Conservation (phyloP, 352 stramenopile genomes). For the Globisporangium parvum region DNA sequence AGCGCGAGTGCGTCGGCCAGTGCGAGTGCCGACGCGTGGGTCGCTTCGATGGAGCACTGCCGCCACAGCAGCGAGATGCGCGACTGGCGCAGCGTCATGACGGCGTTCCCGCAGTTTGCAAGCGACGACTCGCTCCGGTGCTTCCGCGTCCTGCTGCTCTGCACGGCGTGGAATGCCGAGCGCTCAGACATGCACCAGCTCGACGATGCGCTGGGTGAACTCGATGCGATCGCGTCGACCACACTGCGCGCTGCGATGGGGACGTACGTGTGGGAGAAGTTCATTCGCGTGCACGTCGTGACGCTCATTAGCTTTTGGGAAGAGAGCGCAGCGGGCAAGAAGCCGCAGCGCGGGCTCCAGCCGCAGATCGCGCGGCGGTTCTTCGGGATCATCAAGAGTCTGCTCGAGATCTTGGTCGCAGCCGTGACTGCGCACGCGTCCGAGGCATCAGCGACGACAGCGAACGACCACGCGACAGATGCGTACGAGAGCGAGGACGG, state of each 20-base stretch:
- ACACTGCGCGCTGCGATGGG: constrained; percentile 56
- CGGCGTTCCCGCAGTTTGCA: constrained; percentile 55
- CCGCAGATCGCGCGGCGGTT: constrained; percentile 71
- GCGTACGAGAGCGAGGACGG: constrained; percentile 8
- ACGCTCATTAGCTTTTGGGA: constrained; percentile 82
- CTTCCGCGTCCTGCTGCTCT: constrained; percentile 60
- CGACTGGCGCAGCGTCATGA: constrained; percentile 48
- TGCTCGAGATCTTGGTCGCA: constrained; percentile 39
- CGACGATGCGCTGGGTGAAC: constrained; percentile 60
- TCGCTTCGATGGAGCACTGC: constrained; percentile 58
- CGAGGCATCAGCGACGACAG: background rate
- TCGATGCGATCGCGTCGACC: constrained; percentile 36
- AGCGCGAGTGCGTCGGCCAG: constrained; percentile 9
- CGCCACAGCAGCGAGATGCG: constrained; percentile 59
- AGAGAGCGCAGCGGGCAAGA: constrained; percentile 59
- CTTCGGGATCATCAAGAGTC: constrained; percentile 65
- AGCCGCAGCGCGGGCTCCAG: constrained; percentile 63
- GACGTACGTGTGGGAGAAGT: constrained; percentile 74
- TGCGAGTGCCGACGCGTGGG: constrained; percentile 42
- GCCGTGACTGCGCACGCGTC: constrained; percentile 20
- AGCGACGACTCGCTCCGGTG: constrained; percentile 53
- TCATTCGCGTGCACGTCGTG: constrained; percentile 74
- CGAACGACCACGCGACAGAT: background rate
- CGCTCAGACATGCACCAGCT: constrained; percentile 82
- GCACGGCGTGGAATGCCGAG: constrained; percentile 73